Evolutionary conservation across 208 protist genomes (phyloP), one percentile per base, ranked within the genome.

Genomic region (Leptomonas seymouri): DNA sequence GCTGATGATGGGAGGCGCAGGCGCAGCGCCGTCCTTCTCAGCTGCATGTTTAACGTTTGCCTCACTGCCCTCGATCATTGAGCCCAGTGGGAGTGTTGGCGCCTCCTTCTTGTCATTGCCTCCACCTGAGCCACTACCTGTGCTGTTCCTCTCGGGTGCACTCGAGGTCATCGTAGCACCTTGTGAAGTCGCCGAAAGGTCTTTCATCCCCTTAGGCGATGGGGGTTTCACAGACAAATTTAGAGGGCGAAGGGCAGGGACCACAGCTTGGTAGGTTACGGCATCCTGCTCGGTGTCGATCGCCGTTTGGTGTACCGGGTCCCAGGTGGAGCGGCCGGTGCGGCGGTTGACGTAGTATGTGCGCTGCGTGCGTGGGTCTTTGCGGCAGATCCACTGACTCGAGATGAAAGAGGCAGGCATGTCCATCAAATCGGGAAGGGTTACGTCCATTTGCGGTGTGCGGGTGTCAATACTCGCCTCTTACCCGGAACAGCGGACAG

Each of bases 321-420:
- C 68, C 81, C 81, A 81, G 2, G 77, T 80, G n/a, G 74, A 77
- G 11, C 51, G 42, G 2, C 69, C 57, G 27, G 78, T 81, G 16
- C 51, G 49, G 5, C 51, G 53, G 45, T 79, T 75, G 3, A 71
- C 73, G 53, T 79, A 87, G 45, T 76, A 87, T 3, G 58, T 74
- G 39, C 64, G 67, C 23, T 66, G 66, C 39, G 74, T 82, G 51
- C n/a, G 59, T 0, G 74, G 55, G 48, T 78, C 77, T 7, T 61
- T 67, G 23, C 73, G 71, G 14, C 45, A 71, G 7, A 62, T 50
- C 77, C 78, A 84, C 60, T 56, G 23, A 14, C 74, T 65, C n/a
- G 67, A 65, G 21, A 54, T 25, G 30, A 84, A 80, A 18, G 60
- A 45, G 3, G n/a, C 44, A 21, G 60, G 44, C 45, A 55, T 65